Evolutionary conservation across 257 asterid species (phyloP).

Genomic region (Ilex asprella): DNA sequence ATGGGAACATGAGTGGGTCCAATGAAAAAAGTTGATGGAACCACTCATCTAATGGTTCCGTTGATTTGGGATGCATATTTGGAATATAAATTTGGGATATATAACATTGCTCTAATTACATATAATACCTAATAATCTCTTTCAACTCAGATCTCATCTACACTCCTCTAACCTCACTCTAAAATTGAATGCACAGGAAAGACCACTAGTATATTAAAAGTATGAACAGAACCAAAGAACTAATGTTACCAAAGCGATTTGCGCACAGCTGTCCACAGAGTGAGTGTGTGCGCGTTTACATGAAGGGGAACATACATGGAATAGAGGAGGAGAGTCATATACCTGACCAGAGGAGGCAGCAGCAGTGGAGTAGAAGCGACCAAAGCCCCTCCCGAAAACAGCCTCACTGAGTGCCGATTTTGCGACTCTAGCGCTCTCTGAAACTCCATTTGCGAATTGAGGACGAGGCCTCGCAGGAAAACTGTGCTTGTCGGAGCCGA

Average conservation of each 20-base stretch:
- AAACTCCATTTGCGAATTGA: constrained; percentile 10
- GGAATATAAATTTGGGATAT: too few relatives aligned
- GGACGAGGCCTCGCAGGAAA: constrained; percentile 9
- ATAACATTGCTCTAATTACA: too few relatives aligned
- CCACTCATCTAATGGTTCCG: too few relatives aligned
- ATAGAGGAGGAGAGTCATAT: background rate
- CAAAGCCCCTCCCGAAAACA: constrained; percentile 1
- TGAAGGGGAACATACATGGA: background rate
- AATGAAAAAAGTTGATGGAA: too few relatives aligned
- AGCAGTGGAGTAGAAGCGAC: constrained; percentile 52
- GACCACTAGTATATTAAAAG: too few relatives aligned
- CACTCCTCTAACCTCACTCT: background rate
- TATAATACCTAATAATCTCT: too few relatives aligned
- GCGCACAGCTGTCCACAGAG: too few relatives aligned
- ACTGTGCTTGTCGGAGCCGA: constrained; percentile 1
- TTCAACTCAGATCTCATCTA: too few relatives aligned
- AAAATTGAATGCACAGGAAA: too few relatives aligned
- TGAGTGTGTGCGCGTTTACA: background rate
- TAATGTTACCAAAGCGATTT: background rate
- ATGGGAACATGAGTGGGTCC: too few relatives aligned
- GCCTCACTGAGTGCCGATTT: constrained; percentile 25
- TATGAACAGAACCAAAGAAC: background rate
- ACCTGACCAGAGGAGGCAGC: constrained; percentile 44
- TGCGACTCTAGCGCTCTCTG: constrained; percentile 8
- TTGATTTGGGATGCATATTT: too few relatives aligned